These are phyloP conservation scores for Fraxinus sp. DNA, from an alignment of 305 asterid genomes.

Conservation along the genomic window DNA sequence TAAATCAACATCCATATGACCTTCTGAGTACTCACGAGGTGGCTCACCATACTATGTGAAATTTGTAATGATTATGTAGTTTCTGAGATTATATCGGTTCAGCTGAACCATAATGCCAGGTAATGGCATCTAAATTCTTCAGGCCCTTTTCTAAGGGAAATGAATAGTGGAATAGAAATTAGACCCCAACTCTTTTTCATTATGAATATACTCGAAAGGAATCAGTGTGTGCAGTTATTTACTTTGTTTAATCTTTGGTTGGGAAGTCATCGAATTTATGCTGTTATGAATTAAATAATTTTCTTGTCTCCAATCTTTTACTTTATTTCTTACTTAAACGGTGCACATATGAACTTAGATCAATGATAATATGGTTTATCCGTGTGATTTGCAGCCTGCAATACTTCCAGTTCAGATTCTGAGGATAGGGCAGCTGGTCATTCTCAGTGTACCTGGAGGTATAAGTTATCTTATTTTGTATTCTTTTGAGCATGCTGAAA, in stretches of 20 bases:
- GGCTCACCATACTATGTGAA: background rate
- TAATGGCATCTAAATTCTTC: background rate
- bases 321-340: background rate
- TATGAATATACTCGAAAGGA: background rate
- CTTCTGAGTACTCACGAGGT: background rate
- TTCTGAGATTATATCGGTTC: background rate
- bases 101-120: background rate
- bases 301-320: background rate
- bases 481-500: conserved; percentile 11
- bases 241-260: background rate
- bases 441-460: conserved; percentile 99
- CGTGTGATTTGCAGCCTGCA: conserved; percentile 65
- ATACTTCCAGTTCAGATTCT: conserved; percentile 90
- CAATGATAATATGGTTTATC: conserved; percentile 15
- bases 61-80: background rate
- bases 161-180: background rate
- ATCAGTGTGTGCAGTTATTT: background rate
- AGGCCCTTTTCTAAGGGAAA: background rate
- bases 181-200: background rate
- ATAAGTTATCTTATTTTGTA: conserved; percentile 17
- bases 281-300: background rate
- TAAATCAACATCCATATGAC: background rate
- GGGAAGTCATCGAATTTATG: background rate
- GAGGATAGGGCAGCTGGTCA: conserved; percentile 88
- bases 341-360: background rate